Conservation (phyloP, 805 yeast species). For the Cyberlindnera galapagoensis region DNA sequence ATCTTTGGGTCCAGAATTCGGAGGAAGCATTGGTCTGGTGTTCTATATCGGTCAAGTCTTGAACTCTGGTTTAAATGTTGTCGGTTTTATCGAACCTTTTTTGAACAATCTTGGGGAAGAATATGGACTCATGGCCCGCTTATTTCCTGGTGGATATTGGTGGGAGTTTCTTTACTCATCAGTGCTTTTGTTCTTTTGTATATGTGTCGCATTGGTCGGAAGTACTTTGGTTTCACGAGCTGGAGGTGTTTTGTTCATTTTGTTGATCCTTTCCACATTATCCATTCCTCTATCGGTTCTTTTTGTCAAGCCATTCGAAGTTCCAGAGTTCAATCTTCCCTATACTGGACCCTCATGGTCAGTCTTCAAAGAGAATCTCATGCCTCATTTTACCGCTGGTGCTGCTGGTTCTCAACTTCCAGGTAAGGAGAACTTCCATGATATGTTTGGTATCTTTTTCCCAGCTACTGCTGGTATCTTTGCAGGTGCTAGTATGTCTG, state of each 20-base stretch:
- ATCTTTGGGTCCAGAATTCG: conserved; percentile 95
- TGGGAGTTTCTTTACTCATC: conserved; percentile 72
- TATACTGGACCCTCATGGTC: conserved; percentile 74
- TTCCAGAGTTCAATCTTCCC: conserved; percentile 39
- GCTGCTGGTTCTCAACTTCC: conserved; percentile 81
- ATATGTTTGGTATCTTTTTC: conserved; percentile 90
- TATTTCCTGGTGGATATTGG: conserved; percentile 67
- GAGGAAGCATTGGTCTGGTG: conserved; percentile 94
- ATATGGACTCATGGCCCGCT: conserved; percentile 46
- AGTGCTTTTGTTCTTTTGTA: conserved; percentile 58
- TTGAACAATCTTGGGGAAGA: conserved; percentile 65
- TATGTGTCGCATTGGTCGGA: conserved; percentile 73
- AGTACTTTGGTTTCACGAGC: conserved; percentile 76
- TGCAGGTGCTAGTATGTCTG: conserved; percentile 99
- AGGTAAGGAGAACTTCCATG: conserved; percentile 67
- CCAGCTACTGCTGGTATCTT: conserved; percentile 98
- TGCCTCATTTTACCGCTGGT: conserved; percentile 77
- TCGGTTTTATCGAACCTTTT: conserved; percentile 90
- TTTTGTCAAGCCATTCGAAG: conserved; percentile 54
- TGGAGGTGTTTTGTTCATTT: conserved; percentile 64
- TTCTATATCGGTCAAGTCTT: conserved; percentile 92
- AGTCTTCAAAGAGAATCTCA: conserved; percentile 58
- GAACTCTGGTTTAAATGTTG: conserved; percentile 88
- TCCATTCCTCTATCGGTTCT: conserved; percentile 79
- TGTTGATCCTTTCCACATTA: conserved; percentile 63